phyloP scores from a whole-genome alignment of 2,329 filamentous ascomycete genomes.

The Fusarium aywerte region DNA sequence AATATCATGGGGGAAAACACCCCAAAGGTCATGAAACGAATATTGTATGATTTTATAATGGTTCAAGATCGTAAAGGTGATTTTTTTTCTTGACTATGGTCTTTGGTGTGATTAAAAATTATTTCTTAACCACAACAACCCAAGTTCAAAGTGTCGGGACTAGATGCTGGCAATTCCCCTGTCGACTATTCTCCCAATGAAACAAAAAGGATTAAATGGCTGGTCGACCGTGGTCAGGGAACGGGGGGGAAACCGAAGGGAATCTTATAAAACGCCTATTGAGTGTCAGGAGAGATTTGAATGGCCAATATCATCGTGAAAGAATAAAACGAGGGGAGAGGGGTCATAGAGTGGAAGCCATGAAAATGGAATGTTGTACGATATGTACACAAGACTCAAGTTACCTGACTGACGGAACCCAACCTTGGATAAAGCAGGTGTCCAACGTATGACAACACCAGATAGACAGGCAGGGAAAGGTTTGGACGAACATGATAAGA shows the following conservation, averaged over 20 bases:
- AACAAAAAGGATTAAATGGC: not conserved
- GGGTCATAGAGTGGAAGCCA: conserved; percentile 16
- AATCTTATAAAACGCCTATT: not conserved
- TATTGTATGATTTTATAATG: not conserved
- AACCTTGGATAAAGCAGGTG: not conserved
- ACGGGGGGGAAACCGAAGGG: not conserved
- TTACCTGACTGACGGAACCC: conserved; percentile 8
- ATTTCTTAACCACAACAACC: not conserved
- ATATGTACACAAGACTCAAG: conserved; percentile 3
- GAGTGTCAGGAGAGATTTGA: not conserved
- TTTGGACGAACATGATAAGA: not conserved
- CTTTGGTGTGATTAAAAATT: not conserved
- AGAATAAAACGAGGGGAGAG: conserved; percentile 12
- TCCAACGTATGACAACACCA: not conserved
- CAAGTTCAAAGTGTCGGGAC: not conserved
- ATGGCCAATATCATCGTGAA: not conserved
- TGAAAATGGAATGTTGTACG: conserved; percentile 4
- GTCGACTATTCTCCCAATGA: not conserved
- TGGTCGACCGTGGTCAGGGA: not conserved
- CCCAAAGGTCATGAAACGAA: not conserved
- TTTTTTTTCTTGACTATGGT: conserved; percentile 5
- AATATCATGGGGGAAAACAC: conserved; percentile 5
- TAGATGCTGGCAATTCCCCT: not conserved
- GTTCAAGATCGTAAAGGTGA: not conserved
- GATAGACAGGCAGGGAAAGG: not conserved